phyloP scores from a whole-genome alignment of 768 basidiomycete genomes.

The Trametes gibbosa region DNA sequence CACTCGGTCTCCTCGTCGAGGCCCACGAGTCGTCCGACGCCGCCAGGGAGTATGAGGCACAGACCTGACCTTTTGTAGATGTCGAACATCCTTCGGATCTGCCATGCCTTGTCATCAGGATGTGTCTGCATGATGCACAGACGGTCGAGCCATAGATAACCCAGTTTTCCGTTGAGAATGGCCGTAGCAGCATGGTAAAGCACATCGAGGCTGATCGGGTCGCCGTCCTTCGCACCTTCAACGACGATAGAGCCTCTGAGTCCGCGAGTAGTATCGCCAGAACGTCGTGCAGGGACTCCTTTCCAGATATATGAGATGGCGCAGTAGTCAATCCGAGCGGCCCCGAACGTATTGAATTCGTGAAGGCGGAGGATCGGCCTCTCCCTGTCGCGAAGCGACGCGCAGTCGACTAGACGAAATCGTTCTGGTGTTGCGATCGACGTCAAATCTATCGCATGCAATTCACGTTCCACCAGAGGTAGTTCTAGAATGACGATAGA shows the following conservation, averaged over 20 bases:
- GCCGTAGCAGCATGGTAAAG: not conserved
- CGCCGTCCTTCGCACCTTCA: not conserved
- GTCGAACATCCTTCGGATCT: not conserved
- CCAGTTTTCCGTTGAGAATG: not conserved
- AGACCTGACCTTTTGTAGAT: not conserved
- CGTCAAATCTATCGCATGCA: not conserved
- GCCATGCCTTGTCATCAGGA: conserved; percentile 2
- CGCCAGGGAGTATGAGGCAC: not conserved
- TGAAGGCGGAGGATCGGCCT: not conserved
- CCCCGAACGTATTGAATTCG: not conserved
- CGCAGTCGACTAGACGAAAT: not conserved
- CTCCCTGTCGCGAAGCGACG: not conserved
- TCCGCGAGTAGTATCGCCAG: not conserved
- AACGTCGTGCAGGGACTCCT: not conserved
- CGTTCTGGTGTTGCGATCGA: not conserved
- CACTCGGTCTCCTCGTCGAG: conserved; percentile 5
- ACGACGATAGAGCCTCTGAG: not conserved
- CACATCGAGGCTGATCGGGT: not conserved
- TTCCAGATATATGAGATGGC: conserved; percentile 1
- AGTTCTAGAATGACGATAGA: not conserved
- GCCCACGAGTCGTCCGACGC: not conserved
- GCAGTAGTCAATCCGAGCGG: not conserved
- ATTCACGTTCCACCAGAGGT: not conserved
- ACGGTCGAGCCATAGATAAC: not conserved
- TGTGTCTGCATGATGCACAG: conserved; percentile 1